These are phyloP conservation scores for Alternaria ventricosa DNA, from an alignment of 2,329 filamentous ascomycete species.

Conservation along the genomic window DNA sequence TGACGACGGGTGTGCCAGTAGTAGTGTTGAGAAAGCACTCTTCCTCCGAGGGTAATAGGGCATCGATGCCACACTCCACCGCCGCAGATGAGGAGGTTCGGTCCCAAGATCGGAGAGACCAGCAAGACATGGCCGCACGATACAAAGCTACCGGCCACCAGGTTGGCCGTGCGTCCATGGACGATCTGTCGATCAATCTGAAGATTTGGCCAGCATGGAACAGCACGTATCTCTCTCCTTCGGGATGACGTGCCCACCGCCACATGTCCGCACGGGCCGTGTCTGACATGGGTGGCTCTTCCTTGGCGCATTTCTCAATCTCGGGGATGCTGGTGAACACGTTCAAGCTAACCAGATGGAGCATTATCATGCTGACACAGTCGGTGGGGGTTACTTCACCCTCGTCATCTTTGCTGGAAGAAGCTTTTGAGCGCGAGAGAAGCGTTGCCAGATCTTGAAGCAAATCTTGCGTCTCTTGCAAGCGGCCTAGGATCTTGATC, in stretches of 20 bases:
- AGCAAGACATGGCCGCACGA: constrained; percentile 8
- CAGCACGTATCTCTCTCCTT: constrained; percentile 6
- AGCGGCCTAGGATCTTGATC: constrained; percentile 3
- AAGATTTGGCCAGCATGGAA: constrained; percentile 13
- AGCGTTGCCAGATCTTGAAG: constrained; percentile 5
- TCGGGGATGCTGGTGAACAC: constrained; percentile 12
- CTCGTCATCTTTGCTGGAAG: neutral
- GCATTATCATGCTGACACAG: constrained; percentile 8
- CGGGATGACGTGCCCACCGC: constrained; percentile 6
- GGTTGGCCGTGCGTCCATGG: constrained; percentile 1
- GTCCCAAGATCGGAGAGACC: constrained; percentile 5
- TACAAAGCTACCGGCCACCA: constrained; percentile 13
- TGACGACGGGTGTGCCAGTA: constrained; percentile 1
- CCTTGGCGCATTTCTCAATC: constrained; percentile 9
- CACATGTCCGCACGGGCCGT: constrained; percentile 4
- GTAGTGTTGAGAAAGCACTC: constrained; percentile 1
- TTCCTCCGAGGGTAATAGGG: constrained; percentile 1
- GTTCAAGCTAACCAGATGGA: constrained; percentile 15
- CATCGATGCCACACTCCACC: constrained; percentile 1
- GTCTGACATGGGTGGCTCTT: constrained; percentile 2
- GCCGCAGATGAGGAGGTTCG: neutral
- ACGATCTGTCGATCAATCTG: constrained; percentile 3
- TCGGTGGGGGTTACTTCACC: neutral
- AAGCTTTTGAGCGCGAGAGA: neutral
- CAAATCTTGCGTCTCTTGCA: constrained; percentile 11